These are phyloP conservation scores for Malus hybrid DNA, from an alignment of 331 rosid species.

Conservation along the genomic window DNA sequence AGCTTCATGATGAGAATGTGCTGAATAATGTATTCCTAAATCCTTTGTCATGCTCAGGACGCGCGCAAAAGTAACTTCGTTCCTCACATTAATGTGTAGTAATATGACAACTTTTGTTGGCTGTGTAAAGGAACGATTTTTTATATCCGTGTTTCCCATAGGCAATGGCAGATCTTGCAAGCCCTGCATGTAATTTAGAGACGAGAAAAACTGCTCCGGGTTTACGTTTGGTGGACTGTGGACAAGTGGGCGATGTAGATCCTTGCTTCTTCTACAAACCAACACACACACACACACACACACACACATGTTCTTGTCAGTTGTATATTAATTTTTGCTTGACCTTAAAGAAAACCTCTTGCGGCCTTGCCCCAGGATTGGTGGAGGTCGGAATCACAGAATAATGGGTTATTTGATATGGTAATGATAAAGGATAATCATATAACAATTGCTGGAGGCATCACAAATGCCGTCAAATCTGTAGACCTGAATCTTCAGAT, in stretches of 20 bases:
- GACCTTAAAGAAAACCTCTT: not conserved
- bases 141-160: slow-evolving; percentile 21
- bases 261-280: slow-evolving; percentile 12
- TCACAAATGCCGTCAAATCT: slow-evolving; percentile 59
- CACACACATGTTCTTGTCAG: not conserved
- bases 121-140: slow-evolving; percentile 4
- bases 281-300: not conserved
- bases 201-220: slow-evolving; percentile 94
- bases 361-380: slow-evolving; percentile 16
- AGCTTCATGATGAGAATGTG: not conserved
- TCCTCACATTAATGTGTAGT: not conserved
- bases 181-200: slow-evolving; percentile 73
- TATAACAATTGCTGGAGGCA: slow-evolving; percentile 77
- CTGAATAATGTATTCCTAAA: not conserved
- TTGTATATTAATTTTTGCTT: not conserved
- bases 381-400: slow-evolving; percentile 85
- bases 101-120: not conserved
- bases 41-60: not conserved
- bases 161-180: slow-evolving; percentile 88
- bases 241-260: slow-evolving; percentile 89
- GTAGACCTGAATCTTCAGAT: slow-evolving; percentile 61
- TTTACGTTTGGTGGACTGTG: slow-evolving; percentile 53
- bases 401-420: slow-evolving; percentile 85
- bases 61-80: not conserved
- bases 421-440: slow-evolving; percentile 92